Base-by-base conservation (phyloP, 441 rosid genomes). In the Brassica balearica region DNA sequence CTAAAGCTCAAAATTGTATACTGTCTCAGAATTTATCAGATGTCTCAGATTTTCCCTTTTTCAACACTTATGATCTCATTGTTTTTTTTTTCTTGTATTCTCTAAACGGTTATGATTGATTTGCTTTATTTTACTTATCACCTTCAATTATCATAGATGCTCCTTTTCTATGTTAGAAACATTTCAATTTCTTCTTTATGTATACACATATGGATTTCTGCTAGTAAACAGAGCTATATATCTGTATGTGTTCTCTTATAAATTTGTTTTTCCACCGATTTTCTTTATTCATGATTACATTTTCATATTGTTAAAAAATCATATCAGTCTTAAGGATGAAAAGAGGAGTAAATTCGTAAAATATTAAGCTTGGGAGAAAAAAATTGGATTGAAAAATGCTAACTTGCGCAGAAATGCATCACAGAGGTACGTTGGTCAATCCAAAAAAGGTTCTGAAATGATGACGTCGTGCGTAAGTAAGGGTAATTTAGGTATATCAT, bases 1-100 rank as follows among this genome's bases (percentile, higher is more conserved):
- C 82, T 74, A 74, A 74, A 74, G 82, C 79, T 80, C 67, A 75
- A 75, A 80, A 80, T 19, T 56, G 76, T 58, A 38, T 69, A 69
- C 79, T 80, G 82, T 75, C 43, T 74, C 69, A 9, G 32, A 80
- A 69, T 75, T 69, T 65, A 27, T 80, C 79, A 80, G 75, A 69
- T 58, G 29, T 68, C 61, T 74, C 79, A 62, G 82, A 72, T 72
- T 74, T 73, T 63, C 19, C 71, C 75, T 20, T 74, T 72, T 80
- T 62, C 62, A 72, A 38, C 51, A 63, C 72, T 70, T 74, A 69
- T 70, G 68, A 64, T 75, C 66, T 70, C 56, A 11, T 80, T 80
- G 79, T 58, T 65, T 70, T 69, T 70, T 74, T 80, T 77, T 80
- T 69, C 79, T 80, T 74, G 79, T 74, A 51, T 70, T 79, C 78